phyloP scores from a whole-genome alignment of 1,284 basidiomycete genomes.

The Taiwanofungus camphoratus region DNA sequence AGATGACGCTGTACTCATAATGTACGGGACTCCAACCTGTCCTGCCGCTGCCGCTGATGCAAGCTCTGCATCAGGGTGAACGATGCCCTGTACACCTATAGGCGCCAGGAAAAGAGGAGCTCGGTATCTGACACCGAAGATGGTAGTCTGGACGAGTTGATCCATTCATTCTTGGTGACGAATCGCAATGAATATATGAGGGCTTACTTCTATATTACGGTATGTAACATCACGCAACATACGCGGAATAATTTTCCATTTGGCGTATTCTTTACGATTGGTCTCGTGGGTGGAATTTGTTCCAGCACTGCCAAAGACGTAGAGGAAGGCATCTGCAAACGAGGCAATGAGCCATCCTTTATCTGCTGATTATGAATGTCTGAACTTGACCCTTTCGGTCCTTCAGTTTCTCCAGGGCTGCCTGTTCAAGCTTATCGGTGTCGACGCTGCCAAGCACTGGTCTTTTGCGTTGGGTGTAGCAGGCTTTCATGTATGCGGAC shows the following conservation, averaged over 20 bases:
- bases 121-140: slow-evolving; percentile 63
- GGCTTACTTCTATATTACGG: slow-evolving; percentile 53
- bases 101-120: slow-evolving; percentile 69
- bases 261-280: slow-evolving; percentile 51
- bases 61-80: slow-evolving; percentile 59
- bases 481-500: slow-evolving; percentile 26
- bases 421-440: slow-evolving; percentile 37
- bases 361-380: too few species aligned
- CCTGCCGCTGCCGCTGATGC: slow-evolving; percentile 62
- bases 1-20: slow-evolving; percentile 67
- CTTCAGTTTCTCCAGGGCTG: slow-evolving; percentile 38
- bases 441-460: slow-evolving; percentile 36
- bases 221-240: slow-evolving; percentile 69
- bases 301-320: slow-evolving; percentile 60
- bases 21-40: slow-evolving; percentile 60
- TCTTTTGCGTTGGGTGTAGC: slow-evolving; percentile 22
- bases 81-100: slow-evolving; percentile 67
- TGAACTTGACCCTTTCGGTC: slow-evolving; percentile 29
- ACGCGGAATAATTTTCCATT: slow-evolving; percentile 65
- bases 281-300: slow-evolving; percentile 48
- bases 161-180: too few species aligned
- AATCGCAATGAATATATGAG: too few species aligned
- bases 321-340: slow-evolving; percentile 56
- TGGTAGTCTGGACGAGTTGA: slow-evolving; percentile 51
- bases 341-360: too few species aligned